phyloP scores from a whole-genome alignment of 768 basidiomycete genomes.

The Lentinula raphanica region DNA sequence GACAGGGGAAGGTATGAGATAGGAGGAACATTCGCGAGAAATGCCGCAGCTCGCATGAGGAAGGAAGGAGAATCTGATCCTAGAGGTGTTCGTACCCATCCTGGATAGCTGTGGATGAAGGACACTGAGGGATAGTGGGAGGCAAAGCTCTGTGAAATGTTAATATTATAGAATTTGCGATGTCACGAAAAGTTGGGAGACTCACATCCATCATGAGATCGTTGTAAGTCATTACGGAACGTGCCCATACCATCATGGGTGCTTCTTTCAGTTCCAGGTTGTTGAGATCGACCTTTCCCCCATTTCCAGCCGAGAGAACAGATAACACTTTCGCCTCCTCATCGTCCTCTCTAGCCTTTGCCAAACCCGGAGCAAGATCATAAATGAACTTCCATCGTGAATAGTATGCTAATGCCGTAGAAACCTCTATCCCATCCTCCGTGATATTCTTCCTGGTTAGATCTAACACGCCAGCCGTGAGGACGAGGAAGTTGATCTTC shows the following conservation, averaged over 20 bases:
- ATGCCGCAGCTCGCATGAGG: neutral
- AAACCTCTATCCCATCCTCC: slow-evolving; percentile 27
- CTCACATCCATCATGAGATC: slow-evolving; percentile 31
- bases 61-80: neutral
- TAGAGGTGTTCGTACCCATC: neutral
- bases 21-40: neutral
- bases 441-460: slow-evolving; percentile 23
- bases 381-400: slow-evolving; percentile 29
- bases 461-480: slow-evolving; percentile 21
- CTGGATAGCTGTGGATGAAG: neutral
- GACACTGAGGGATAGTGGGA: neutral
- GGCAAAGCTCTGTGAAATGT: neutral
- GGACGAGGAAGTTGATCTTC: slow-evolving; percentile 19
- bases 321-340: slow-evolving; percentile 31
- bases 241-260: slow-evolving; percentile 17
- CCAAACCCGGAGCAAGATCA: slow-evolving; percentile 26
- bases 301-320: slow-evolving; percentile 18
- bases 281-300: slow-evolving; percentile 19
- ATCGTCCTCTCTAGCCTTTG: slow-evolving; percentile 23
- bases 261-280: slow-evolving; percentile 27
- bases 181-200: neutral
- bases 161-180: no score
- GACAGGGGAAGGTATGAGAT: neutral
- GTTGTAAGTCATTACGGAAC: slow-evolving; percentile 23
- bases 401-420: slow-evolving; percentile 29